Conservation (phyloP, 257 asterid genomes). For the Plantago major region DNA sequence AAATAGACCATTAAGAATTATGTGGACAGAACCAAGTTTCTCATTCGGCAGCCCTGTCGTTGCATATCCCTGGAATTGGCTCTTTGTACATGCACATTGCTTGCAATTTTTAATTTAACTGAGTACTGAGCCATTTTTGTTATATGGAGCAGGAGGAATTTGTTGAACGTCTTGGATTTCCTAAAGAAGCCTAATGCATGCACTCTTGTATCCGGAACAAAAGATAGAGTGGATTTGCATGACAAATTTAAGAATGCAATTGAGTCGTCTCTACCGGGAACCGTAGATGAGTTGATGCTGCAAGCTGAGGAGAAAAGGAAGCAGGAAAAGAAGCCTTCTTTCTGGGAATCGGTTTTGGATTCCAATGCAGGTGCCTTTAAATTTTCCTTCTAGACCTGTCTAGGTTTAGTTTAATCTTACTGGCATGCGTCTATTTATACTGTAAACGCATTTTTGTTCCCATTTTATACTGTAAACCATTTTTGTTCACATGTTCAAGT, state of each 20-base stretch:
- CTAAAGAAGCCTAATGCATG: conserved; percentile 84
- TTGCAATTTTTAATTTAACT: no score
- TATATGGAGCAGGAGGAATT: conserved; percentile 85
- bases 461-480: no score
- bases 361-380: conserved; percentile 84
- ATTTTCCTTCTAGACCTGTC: conserved; percentile 51
- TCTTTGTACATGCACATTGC: no score
- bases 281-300: conserved; percentile 42
- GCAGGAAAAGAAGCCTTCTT: conserved; percentile 54
- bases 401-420: neutral
- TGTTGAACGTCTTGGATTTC: conserved; percentile 76
- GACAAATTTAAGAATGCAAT: conserved; percentile 75
- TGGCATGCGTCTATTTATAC: no score
- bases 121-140: conserved; percentile 5
- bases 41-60: no score
- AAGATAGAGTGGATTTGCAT: conserved; percentile 70
- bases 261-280: conserved; percentile 59
- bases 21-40: no score
- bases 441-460: no score
- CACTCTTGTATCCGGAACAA: conserved; percentile 88
- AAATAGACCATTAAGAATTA: no score
- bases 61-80: no score
- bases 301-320: conserved; percentile 58
- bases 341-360: conserved; percentile 87
- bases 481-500: no score